Conservation (phyloP, 2,329 filamentous ascomycete species). For the Pseudocercospora cruenta region DNA sequence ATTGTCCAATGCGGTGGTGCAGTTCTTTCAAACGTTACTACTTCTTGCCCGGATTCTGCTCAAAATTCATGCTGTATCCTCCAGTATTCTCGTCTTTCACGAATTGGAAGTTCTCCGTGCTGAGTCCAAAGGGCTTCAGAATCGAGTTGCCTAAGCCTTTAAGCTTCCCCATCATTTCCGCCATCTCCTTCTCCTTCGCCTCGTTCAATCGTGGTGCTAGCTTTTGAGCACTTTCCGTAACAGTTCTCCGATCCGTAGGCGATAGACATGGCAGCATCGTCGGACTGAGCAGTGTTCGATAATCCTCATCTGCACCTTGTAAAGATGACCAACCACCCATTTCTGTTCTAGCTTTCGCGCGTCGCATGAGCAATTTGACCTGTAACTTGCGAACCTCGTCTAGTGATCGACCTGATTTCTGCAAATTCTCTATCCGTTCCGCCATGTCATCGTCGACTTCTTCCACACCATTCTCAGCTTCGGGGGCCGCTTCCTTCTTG, state of each 20-base stretch:
- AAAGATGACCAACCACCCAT: constrained; percentile 78
- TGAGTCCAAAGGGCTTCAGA: constrained; percentile 88
- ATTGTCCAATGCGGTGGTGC: background rate
- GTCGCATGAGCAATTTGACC: constrained; percentile 78
- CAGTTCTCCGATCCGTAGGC: constrained; percentile 67
- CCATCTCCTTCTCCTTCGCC: constrained; percentile 85
- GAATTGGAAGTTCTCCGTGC: constrained; percentile 93
- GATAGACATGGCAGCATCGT: constrained; percentile 64
- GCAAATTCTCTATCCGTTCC: constrained; percentile 48
- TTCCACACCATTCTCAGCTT: constrained; percentile 48
- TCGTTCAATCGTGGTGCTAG: constrained; percentile 72
- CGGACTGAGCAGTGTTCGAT: constrained; percentile 61
- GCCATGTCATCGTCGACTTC: constrained; percentile 54
- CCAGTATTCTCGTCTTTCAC: constrained; percentile 86
- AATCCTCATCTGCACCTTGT: constrained; percentile 78
- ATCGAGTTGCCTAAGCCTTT: constrained; percentile 91
- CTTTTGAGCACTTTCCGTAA: constrained; percentile 65
- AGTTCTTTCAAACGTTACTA: background rate
- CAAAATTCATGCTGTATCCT: constrained; percentile 92
- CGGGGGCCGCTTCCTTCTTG: constrained; percentile 27
- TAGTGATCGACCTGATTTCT: constrained; percentile 46
- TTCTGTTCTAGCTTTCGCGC: constrained; percentile 72
- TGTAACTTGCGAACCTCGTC: constrained; percentile 76
- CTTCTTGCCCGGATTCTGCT: constrained; percentile 46
- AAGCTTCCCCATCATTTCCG: constrained; percentile 96